Evolutionary conservation across 495 filamentous ascomycete species (phyloP), one percentile per base, ranked within the genome.

Genomic region (Mycothermus thermophilus): DNA sequence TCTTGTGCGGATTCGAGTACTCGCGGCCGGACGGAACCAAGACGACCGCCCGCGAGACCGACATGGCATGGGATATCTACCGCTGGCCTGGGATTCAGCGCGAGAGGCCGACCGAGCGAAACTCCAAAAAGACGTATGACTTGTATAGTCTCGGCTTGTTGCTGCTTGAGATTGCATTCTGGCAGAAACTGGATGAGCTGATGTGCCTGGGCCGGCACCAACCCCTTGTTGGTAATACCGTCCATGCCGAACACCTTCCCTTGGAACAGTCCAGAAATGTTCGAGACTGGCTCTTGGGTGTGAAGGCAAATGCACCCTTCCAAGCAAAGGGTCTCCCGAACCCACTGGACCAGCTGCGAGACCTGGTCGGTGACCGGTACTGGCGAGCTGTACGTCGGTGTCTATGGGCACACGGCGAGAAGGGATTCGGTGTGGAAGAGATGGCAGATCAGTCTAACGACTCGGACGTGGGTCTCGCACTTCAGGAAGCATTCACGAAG

Each of bases 141-240:
- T 41, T 72, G 27, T 72, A 72, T 37, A 58, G 53, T 16, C 46
- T 72, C 0, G 68, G 67, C 0, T 37, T 71, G 14, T 36, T 72
- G 8, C 37, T 71, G 30, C 37, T 71, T 9, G 66, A 72, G 41
- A 59, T 71, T 40, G 66, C 63, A 11, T 53, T 65, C 38, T 71
- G 68, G 68, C 42, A 63, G 43, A 60, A 58, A 4, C 55, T 70
- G 13, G 44, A 63, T 19, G 20, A 38, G 17, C 43, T 72, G 6
- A 31, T 70, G 36, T 27, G 30, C 0, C 48, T 72, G n/a, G n/a
- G n/a, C n/a, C n/a, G n/a, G n/a, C n/a, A n/a, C n/a, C n/a, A n/a
- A n/a, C n/a, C n/a, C n/a, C n/a, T n/a, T n/a, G n/a, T n/a, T n/a
- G n/a, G n/a, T n/a, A n/a, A n/a, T n/a, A 21, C 37, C 44, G 44